phyloP scores from a whole-genome alignment of 2,329 filamentous ascomycete genomes.

The Aspergillus felis region DNA sequence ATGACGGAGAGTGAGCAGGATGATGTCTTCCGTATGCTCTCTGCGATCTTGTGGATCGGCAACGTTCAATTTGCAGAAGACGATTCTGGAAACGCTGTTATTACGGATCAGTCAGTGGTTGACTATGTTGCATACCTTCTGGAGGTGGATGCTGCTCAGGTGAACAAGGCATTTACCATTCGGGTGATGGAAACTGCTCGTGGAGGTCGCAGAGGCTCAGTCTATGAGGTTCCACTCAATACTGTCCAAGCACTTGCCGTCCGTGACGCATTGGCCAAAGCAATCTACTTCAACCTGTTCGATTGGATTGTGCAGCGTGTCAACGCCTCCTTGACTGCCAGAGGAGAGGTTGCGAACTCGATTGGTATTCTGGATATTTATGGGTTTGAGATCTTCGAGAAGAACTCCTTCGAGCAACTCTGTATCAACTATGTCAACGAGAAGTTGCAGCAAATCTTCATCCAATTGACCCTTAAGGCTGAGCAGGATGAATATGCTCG shows the following conservation, averaged over 20 bases:
- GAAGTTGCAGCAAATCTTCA: constrained; percentile 98
- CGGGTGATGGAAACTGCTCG: constrained; percentile 73
- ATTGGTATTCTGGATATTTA: constrained; percentile 99
- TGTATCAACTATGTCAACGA: constrained; percentile 99
- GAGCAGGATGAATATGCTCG: constrained; percentile 96
- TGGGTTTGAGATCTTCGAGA: constrained; percentile 98
- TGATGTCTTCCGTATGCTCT: constrained; percentile 92
- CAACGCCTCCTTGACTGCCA: constrained; percentile 80
- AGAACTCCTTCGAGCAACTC: constrained; percentile 97
- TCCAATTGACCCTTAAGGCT: constrained; percentile 91
- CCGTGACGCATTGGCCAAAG: constrained; percentile 86
- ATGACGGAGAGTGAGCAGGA: constrained; percentile 86
- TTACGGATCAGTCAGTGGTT: constrained; percentile 84
- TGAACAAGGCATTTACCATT: constrained; percentile 84
- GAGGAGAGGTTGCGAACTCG: constrained; percentile 70
- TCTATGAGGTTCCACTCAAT: constrained; percentile 77
- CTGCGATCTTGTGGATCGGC: constrained; percentile 87
- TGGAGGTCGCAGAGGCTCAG: constrained; percentile 61
- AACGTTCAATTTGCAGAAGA: constrained; percentile 91
- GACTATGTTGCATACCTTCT: constrained; percentile 93
- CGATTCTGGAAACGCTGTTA: constrained; percentile 80
- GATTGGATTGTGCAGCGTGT: constrained; percentile 97
- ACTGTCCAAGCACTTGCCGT: constrained; percentile 80
- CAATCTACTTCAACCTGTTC: constrained; percentile 96
- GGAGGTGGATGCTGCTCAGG: constrained; percentile 74